These are phyloP conservation scores for Nicotiana tabacum DNA, from an alignment of 257 asterid species.

Conservation along the genomic window DNA sequence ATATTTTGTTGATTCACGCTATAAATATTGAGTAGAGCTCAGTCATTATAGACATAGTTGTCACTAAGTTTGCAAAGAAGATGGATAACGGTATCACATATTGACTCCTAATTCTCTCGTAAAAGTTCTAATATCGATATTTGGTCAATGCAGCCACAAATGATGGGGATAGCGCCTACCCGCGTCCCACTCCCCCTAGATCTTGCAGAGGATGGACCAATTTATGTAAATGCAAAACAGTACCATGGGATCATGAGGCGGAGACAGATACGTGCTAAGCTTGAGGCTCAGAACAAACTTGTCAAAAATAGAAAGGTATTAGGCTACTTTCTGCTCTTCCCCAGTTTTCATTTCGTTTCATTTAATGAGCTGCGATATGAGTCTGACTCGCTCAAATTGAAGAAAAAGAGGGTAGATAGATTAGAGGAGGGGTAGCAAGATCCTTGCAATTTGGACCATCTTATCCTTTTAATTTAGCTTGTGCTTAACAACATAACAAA, in stretches of 20 bases:
- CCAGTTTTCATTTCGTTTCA: not conserved
- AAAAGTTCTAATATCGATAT: not conserved
- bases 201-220: conserved; percentile 84
- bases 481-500: not conserved
- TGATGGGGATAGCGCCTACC: conserved; percentile 46
- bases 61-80: not conserved
- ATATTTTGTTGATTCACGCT: not conserved
- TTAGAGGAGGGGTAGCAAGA: not conserved
- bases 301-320: conserved; percentile 76
- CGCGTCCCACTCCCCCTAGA: conserved; percentile 84
- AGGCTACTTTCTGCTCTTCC: not conserved
- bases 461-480: too few species aligned
- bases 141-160: conserved; percentile 53
- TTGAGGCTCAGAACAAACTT: conserved; percentile 90
- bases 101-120: not conserved
- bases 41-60: not conserved
- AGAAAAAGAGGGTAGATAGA: not conserved
- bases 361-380: not conserved
- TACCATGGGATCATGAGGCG: conserved; percentile 85
- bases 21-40: not conserved
- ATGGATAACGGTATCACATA: not conserved
- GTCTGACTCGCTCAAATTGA: not conserved
- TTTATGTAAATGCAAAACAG: conserved; percentile 90
- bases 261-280: conserved; percentile 88
- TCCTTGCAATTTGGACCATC: not conserved